Conservation (phyloP, 768 basidiomycete genomes). For the Kwoniella mangroviensis region DNA sequence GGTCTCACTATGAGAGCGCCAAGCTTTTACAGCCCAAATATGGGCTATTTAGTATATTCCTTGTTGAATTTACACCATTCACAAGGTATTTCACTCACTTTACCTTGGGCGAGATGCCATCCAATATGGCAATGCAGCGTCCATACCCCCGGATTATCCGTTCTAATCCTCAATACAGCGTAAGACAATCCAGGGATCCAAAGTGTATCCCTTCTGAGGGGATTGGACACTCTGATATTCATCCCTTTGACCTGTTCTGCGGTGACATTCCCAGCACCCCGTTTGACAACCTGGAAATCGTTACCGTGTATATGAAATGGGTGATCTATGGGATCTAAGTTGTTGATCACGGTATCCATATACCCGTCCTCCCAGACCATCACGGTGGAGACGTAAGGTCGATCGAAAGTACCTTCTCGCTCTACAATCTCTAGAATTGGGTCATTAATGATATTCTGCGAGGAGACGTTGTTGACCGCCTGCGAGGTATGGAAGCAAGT, state of each 20-base stretch:
- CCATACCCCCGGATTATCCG: slow-evolving; percentile 35
- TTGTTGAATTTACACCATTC: too few species aligned
- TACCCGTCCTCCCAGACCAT: slow-evolving; percentile 18
- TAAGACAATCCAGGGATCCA: slow-evolving; percentile 8
- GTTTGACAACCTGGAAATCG: slow-evolving; percentile 26
- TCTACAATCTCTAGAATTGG: slow-evolving; percentile 26
- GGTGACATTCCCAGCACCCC: slow-evolving; percentile 23
- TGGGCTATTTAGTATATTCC: too few species aligned
- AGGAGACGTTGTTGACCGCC: slow-evolving; percentile 32
- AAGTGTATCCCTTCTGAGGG: slow-evolving; percentile 19
- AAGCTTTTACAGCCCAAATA: too few species aligned
- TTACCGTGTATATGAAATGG: slow-evolving; percentile 36
- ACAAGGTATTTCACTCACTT: slow-evolving; percentile 22
- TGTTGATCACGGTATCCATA: slow-evolving; percentile 34
- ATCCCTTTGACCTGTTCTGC: not conserved
- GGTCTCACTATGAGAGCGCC: slow-evolving; percentile 36
- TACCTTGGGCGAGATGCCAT: slow-evolving; percentile 31
- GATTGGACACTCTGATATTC: not conserved
- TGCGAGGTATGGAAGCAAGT: not conserved
- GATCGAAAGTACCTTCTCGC: slow-evolving; percentile 13
- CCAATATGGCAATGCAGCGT: slow-evolving; percentile 41
- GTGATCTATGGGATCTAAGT: slow-evolving; percentile 28
- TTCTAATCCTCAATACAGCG: slow-evolving; percentile 13
- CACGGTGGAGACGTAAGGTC: slow-evolving; percentile 11
- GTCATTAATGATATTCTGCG: slow-evolving; percentile 24